phyloP scores from a whole-genome alignment of 140 eudicot genomes.

The Ambrosia hybrid region DNA sequence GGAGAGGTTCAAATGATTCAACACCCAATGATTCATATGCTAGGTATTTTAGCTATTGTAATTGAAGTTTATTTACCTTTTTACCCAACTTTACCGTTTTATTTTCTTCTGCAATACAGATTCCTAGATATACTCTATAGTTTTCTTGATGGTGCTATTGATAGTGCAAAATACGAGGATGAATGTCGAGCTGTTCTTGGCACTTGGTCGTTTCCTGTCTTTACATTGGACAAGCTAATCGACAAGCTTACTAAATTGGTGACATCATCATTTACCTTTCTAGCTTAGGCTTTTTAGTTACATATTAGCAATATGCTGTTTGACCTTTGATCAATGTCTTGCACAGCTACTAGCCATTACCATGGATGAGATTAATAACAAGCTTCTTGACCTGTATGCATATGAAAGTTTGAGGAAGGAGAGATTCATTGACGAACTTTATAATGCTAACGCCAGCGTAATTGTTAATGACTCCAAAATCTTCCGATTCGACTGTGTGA shows the following conservation, averaged over 20 bases:
- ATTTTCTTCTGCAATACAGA: slow-evolving; percentile 39
- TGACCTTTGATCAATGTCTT: neutral
- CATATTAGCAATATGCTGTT: slow-evolving; percentile 4
- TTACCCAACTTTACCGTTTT: neutral
- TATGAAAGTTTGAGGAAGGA: slow-evolving; percentile 76
- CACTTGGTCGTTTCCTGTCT: slow-evolving; percentile 82
- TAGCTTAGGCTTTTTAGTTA: neutral
- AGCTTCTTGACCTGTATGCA: slow-evolving; percentile 79
- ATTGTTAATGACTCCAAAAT: slow-evolving; percentile 83
- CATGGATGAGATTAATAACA: slow-evolving; percentile 74
- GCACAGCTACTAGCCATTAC: slow-evolving; percentile 74
- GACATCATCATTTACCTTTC: slow-evolving; percentile 19
- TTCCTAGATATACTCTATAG: slow-evolving; percentile 72
- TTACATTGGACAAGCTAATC: slow-evolving; percentile 93
- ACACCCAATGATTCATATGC: slow-evolving; percentile 46
- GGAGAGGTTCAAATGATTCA: slow-evolving; percentile 47
- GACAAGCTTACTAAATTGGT: slow-evolving; percentile 88
- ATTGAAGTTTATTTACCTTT: neutral
- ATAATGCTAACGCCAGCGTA: slow-evolving; percentile 77
- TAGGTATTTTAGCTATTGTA: slow-evolving; percentile 32
- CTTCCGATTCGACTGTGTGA: slow-evolving; percentile 81
- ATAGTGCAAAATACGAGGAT: slow-evolving; percentile 90
- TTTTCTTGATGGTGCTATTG: slow-evolving; percentile 85
- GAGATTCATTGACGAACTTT: slow-evolving; percentile 62
- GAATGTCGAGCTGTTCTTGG: slow-evolving; percentile 93